Evolutionary conservation across 2,329 filamentous ascomycete species (phyloP), one percentile per base, ranked within the genome.

Genomic region (Rachicladosporium sp.): DNA sequence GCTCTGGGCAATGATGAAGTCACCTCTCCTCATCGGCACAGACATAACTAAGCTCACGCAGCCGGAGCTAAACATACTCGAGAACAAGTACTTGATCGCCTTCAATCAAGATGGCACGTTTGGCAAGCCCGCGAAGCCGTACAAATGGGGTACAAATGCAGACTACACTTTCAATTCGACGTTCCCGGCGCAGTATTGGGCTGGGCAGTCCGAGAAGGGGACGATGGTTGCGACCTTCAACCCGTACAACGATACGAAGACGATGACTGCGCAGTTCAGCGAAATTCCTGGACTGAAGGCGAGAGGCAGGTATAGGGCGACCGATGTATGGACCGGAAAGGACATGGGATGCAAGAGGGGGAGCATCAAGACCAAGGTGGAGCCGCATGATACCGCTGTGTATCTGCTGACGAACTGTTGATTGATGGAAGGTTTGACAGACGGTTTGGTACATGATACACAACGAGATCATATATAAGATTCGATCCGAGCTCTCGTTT

Each of bases 141-240:
- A 50, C 42, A 40, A 46, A 4, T 49, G 46, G 43, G 49, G 49
- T 6, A 31, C 43, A 4, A 44, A 50, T 13, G 36, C 43, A 2
- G 45, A 54, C 40, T 49, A 38, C 36, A 38, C 40, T 2, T 50
- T 34, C n/a, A 52, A 53, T 33, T 19, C 40, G 4, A 44, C 40
- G 7, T 43, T 51, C 35, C 46, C 49, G 9, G 47, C 51, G 5
- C 29, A 50, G 32, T 53, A 57, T 44, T 54, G 47, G 53, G 41
- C 49, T 10, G 52, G 52, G 9, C 49, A 51, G 13, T 51, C 48
- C 15, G 53, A 52, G 6, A 49, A 58, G 11, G 69, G 68, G 1
- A 63, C 61, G n/a, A 57, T 70, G 31, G 61, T 70, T 10, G 58
- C 71, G 23, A 54, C 69, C 45, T 50, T 72, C n/a, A 73, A 73